Base-by-base conservation (phyloP, 225 moss, liverwort and hornwort genomes). In the Rhytidiadelphus loreus region DNA sequence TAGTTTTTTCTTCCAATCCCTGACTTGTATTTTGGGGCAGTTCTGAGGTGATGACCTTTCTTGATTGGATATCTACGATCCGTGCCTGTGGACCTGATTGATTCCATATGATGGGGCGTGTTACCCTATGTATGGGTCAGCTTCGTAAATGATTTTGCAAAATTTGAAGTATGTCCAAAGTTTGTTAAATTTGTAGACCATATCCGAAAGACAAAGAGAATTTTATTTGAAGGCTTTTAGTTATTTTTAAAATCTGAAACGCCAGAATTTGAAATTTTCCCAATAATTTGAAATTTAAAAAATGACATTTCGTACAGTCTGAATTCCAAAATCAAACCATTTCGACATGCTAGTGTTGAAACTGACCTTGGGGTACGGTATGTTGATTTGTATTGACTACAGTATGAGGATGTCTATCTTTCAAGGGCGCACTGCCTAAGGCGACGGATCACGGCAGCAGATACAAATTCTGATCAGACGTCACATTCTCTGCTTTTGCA, bases 341-440 rank as follows among this genome's bases (percentile, higher is more conserved):
- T 60, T 82, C 11, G 63, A 35, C 48, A 64, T 37, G 48, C 35
- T 35, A 64, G 50, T 82, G 64, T 64, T 26, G 50, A 82, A 50
- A 82, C 50, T 50, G 64, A 82, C 63, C 35, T 62, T 23, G 3
- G 35, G 35, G 63, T 82, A 63, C 50, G 64, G 24, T 57, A 30
- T 81, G 50, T 56, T 87, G 85, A 83, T 81, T 88, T 84, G 81
- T 91, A 50, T 77, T 85, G 78, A 63, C 57, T 85, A 85, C 94
- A 99, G 97, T 95, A 92, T 85, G 91, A 95, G 89, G 94, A 95
- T 86, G 79, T 96, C 59, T 95, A 95, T 87, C 94, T 96, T 80
- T 93, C 95, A 86, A 94, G 96, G 66, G 94, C 94, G 74, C 97
- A 99, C 91, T 93, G 93, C 82, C 79, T 99, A 73, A 96, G 97